Evolutionary conservation across 768 basidiomycete species (phyloP), one percentile per base, ranked within the genome.

Genomic region (Albatrellus ellisii): DNA sequence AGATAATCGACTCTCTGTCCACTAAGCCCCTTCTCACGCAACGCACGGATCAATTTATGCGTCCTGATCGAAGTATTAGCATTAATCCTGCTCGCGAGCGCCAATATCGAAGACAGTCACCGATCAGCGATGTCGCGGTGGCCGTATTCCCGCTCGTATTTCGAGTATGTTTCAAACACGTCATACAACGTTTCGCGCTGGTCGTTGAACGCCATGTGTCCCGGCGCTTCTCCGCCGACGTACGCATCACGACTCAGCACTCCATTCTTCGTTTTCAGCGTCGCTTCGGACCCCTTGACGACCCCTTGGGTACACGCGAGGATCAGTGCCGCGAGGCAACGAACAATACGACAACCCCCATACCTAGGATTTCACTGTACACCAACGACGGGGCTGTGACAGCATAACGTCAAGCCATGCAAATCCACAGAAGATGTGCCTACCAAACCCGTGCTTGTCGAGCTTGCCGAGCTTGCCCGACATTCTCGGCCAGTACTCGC

Each of bases 351-450:
- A n/a, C n/a, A 28, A 51, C n/a, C n/a, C n/a, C n/a, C 61, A n/a
- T 41, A 73, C 79, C 80, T 44, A 83, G 66, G 21, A 84, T 57
- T 51, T 84, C 78, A 27, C 69, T 72, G 52, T 71, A 84, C 0
- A 79, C 76, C 4, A 77, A 58, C 9, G 70, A 62, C 2, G 79
- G 67, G 53, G 78, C 81, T 84, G 39, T 2, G 11, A 35, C 41
- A 11, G n/a, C n/a, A 21, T 25, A 20, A 8, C 21, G 24, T 42
- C 12, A 29, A n/a, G 38, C 17, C 37, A 36, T 20, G 41, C 24
- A 35, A 15, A 11, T 21, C 9, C 24, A 12, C 4, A 18, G 15
- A 28, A 4, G 15, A 29, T 18, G 4, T 10, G 26, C 17, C 14
- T 15, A 26, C 39, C 51, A 18, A 32, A 79, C 81, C 71, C 9